A percentile compares a stretch with the other conserved stretches of the same genome.
phyloP scores from a whole-genome alignment of 805 yeast genomes.

The Hanseniaspora clermontiae region DNA sequence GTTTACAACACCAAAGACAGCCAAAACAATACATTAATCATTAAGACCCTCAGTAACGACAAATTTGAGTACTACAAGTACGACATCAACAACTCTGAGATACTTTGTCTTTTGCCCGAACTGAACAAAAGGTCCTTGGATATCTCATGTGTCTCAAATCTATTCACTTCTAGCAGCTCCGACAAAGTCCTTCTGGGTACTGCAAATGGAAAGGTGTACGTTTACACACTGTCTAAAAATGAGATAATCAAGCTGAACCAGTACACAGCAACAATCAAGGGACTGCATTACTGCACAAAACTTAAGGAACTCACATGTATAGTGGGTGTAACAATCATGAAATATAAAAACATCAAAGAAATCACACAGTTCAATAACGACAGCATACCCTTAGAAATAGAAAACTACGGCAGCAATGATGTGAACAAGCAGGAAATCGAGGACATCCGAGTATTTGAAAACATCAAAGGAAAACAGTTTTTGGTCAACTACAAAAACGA shows the following conservation, averaged over 20 bases:
- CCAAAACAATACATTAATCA: not conserved
- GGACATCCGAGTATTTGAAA: slow-evolving; percentile 15
- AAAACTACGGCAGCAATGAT: slow-evolving; percentile 20
- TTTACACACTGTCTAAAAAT: slow-evolving; percentile 1
- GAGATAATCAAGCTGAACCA: slow-evolving; percentile 9
- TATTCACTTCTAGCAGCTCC: not conserved
- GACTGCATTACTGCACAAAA: slow-evolving; percentile 22
- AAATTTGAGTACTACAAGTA: not conserved
- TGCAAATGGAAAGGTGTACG: slow-evolving; percentile 17
- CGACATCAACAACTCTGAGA: not conserved
- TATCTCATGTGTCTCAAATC: not conserved
- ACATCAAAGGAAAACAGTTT: slow-evolving; percentile 19
- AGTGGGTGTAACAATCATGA: slow-evolving; percentile 17
- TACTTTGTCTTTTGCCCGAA: not conserved
- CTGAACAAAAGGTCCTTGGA: slow-evolving; percentile 2
- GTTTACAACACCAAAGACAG: not conserved
- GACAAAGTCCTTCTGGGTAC: slow-evolving; percentile 14
- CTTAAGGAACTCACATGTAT: slow-evolving; percentile 11
- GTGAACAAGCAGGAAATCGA: slow-evolving; percentile 25
- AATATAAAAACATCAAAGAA: slow-evolving; percentile 16
- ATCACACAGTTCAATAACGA: slow-evolving; percentile 13
- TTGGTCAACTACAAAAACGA: slow-evolving; percentile 41
- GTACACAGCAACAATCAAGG: slow-evolving; percentile 18
- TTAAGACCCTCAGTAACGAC: not conserved
- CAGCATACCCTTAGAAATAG: slow-evolving; percentile 16